These are phyloP conservation scores for Trichoderma citrinoviride DNA, from an alignment of 2,329 filamentous ascomycete species.

Conservation along the genomic window DNA sequence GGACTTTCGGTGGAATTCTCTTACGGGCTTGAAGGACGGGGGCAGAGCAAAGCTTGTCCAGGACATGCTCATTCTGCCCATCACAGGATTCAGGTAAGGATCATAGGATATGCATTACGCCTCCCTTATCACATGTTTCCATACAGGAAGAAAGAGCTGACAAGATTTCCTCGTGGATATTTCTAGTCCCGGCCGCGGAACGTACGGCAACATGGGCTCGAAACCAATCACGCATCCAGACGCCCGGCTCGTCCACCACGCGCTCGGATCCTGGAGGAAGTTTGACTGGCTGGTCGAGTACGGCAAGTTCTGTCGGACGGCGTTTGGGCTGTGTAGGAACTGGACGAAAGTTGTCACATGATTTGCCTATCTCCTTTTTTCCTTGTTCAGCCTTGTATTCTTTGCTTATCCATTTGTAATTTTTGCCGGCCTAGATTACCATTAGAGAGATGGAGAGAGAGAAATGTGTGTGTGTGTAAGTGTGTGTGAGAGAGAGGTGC, in stretches of 20 bases:
- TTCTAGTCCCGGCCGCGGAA: conserved; percentile 26
- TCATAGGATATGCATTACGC: background rate
- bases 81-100: conserved; percentile 29
- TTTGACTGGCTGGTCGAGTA: conserved; percentile 27
- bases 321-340: conserved; percentile 26
- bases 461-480: no score
- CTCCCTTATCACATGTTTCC: no score
- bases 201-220: conserved; percentile 29
- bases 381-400: no score
- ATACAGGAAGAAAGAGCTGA: no score
- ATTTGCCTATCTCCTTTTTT: no score
- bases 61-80: conserved; percentile 27
- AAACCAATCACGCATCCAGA: conserved; percentile 26
- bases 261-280: conserved; percentile 28
- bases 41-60: conserved; percentile 27
- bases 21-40: conserved; percentile 27
- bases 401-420: no score
- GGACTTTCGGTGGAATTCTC: conserved; percentile 28
- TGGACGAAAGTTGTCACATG: conserved; percentile 24
- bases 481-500: no score
- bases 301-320: conserved; percentile 29
- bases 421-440: no score
- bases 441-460: no score
- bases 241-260: conserved; percentile 27
- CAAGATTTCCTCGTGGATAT: background rate